Evolutionary conservation across 805 yeast genomes (phyloP).

Genomic region (Candida piceae): DNA sequence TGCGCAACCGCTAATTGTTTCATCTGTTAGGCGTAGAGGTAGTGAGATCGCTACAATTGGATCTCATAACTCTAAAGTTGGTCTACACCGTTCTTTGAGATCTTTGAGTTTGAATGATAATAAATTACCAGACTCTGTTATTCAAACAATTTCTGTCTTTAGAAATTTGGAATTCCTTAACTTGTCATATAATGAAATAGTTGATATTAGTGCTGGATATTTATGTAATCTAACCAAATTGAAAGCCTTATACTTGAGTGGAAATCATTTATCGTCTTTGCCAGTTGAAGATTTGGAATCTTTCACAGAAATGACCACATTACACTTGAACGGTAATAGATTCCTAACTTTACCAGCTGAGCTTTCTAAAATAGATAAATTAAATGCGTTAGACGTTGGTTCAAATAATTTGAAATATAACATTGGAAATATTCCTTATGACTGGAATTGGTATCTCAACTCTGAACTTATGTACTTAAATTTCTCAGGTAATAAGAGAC

Average conservation of each 20-base stretch:
- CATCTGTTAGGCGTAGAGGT: constrained; percentile 7
- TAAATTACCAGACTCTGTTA: constrained; percentile 70
- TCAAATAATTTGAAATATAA: constrained; percentile 87
- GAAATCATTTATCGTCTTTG: constrained; percentile 70
- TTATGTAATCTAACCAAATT: constrained; percentile 51
- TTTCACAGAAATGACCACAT: constrained; percentile 49
- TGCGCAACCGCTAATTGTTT: background rate
- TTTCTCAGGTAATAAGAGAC: constrained; percentile 86
- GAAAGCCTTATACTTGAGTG: constrained; percentile 69
- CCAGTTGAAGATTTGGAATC: constrained; percentile 82
- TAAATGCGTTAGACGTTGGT: constrained; percentile 82
- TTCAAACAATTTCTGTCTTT: constrained; percentile 60
- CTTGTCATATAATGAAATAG: constrained; percentile 75
- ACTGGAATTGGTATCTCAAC: constrained; percentile 97
- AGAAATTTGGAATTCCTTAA: constrained; percentile 59
- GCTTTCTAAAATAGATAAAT: constrained; percentile 56
- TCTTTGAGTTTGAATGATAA: constrained; percentile 75
- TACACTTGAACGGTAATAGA: constrained; percentile 78
- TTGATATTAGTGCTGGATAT: constrained; percentile 78
- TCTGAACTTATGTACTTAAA: constrained; percentile 70
- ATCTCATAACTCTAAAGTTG: constrained; percentile 3
- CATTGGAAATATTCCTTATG: constrained; percentile 90
- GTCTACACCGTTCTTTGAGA: constrained; percentile 33
- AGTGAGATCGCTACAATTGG: background rate
- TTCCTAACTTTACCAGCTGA: constrained; percentile 87